Conservation (phyloP, 176 grass and related monocot genomes). For the Areca catechu region DNA sequence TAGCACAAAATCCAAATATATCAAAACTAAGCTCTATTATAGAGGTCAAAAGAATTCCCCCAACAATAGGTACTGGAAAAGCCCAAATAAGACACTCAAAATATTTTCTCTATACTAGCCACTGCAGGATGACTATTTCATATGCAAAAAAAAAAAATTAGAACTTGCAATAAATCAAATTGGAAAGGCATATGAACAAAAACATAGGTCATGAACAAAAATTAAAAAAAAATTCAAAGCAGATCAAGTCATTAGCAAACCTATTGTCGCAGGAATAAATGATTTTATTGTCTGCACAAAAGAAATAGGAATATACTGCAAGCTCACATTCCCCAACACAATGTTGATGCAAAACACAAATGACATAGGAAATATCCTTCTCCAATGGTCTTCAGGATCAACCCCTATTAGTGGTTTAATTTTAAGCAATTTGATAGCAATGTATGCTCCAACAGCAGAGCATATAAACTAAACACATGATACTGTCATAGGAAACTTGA, state of each 20-base stretch:
- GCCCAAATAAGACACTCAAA: slow-evolving; percentile 93
- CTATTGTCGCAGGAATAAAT: too few relatives aligned
- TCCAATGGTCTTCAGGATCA: too few relatives aligned
- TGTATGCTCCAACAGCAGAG: too few relatives aligned
- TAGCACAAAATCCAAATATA: slow-evolving; percentile 84
- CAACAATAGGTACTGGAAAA: slow-evolving; percentile 84
- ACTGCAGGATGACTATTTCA: slow-evolving; percentile 80
- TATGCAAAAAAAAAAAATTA: background rate
- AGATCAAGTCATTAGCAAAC: too few relatives aligned
- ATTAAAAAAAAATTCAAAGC: too few relatives aligned
- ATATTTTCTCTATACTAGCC: slow-evolving; percentile 82
- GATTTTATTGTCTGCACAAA: too few relatives aligned
- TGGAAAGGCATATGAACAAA: background rate
- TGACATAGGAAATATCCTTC: too few relatives aligned
- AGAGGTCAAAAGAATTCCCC: slow-evolving; percentile 85
- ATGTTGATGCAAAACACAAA: too few relatives aligned
- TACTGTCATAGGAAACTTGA: slow-evolving; percentile 95
- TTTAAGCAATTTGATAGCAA: too few relatives aligned
- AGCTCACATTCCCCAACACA: too few relatives aligned
- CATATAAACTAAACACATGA: slow-evolving; percentile 94
- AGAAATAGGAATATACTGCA: too few relatives aligned
- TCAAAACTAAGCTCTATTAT: slow-evolving; percentile 96
- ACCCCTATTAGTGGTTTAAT: too few relatives aligned
- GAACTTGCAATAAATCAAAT: background rate
- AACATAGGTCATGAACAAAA: slow-evolving; percentile 9